Evolutionary conservation across 257 asterid species (phyloP), one percentile per base, ranked within the genome.

Genomic region (Osmanthus fragrans): DNA sequence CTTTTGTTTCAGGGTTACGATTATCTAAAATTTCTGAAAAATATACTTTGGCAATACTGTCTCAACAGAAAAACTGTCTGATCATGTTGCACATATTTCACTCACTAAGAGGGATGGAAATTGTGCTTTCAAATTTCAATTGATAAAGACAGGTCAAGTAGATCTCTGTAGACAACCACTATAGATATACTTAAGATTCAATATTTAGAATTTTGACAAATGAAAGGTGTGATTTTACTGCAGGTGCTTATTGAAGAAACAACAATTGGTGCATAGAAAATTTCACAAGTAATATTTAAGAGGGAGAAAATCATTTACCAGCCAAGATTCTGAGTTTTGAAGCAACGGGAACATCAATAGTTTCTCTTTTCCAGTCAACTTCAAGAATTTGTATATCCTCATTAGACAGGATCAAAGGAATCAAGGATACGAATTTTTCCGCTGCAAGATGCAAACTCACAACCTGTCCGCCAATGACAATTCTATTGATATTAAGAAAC

Each of bases 271-370:
- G 71, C 45, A 37, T 29, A 64, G 8, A 32, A 25, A 33, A 9
- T 16, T n/a, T 13, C 25, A 54, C 1, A 9, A 21, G 56, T 32
- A 18, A 73, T 78, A 34, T 70, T 45, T 13, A 79, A 49, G 70
- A 19, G 34, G 63, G 45, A 82, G 74, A 69, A 45, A 60, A 54
- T 33, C 29, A 63, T n/a, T 71, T 86, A 94, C 97, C 99, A 66
- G 88, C 7, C 82, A 87, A 75, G 81, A 95, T 74, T 79, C 98
- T 84, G 77, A 86, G 91, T 83, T 85, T 88, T 66, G 94, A 85
- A 80, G 90, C 76, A 74, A 75, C 78, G 6, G 89, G 84, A 75
- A 88, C 96, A 78, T 89, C 92, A 47, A 86, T 83, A 15, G 77
- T 80, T 76, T 89, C 90, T 5, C 36, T 81, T 85, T 86, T 84